Conservation (phyloP, 2,329 filamentous ascomycete species). For the Graphium sp. region DNA sequence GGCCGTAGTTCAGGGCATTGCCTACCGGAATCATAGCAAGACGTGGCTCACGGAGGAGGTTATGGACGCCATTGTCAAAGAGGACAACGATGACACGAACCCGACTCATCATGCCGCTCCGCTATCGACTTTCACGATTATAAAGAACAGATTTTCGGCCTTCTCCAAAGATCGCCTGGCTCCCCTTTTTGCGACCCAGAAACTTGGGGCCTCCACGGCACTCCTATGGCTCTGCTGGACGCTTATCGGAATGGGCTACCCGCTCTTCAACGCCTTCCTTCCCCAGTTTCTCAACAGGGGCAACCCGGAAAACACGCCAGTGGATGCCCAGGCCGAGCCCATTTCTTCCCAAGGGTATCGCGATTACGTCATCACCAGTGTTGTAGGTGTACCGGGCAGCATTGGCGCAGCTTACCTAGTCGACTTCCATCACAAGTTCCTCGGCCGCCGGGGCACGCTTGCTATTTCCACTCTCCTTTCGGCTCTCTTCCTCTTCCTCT, state of each 20-base stretch:
- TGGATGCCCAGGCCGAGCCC: conserved; percentile 2
- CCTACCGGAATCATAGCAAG: conserved; percentile 49
- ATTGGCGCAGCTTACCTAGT: conserved; percentile 60
- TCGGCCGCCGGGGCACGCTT: conserved; percentile 58
- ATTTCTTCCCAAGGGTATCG: conserved; percentile 45
- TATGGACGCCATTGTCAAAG: conserved; percentile 34
- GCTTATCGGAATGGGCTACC: conserved; percentile 72
- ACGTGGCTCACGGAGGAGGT: conserved; percentile 66
- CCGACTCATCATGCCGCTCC: not conserved
- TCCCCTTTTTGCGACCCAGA: conserved; percentile 43
- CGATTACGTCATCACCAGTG: conserved; percentile 67
- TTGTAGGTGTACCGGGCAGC: conserved; percentile 62
- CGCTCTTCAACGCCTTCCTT: conserved; percentile 81
- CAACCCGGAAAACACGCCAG: conserved; percentile 10
- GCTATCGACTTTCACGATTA: conserved; percentile 13
- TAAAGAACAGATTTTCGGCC: conserved; percentile 42
- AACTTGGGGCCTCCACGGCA: conserved; percentile 29
- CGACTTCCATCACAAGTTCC: conserved; percentile 40
- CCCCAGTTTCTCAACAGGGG: conserved; percentile 60
- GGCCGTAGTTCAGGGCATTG: conserved; percentile 63
- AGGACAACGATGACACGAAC: conserved; percentile 14
- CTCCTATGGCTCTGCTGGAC: conserved; percentile 69
- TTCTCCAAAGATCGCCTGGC: conserved; percentile 52
- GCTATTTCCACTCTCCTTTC: conserved; percentile 50
- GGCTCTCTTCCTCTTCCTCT: conserved; percentile 53